Evolutionary conservation across 2,329 filamentous ascomycete species (phyloP).

Genomic region (Botrytis galanthina): DNA sequence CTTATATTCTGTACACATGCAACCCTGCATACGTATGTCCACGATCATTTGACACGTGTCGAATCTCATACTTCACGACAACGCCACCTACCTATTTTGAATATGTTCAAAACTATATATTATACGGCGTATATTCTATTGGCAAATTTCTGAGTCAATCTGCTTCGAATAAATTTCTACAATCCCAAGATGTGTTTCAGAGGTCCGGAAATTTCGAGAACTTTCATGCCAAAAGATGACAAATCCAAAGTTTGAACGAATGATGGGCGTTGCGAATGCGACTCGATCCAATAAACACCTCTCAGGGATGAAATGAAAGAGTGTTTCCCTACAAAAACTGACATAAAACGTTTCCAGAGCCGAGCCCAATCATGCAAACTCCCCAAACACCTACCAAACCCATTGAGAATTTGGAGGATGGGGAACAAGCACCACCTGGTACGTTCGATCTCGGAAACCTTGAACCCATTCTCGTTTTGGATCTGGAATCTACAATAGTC

Average conservation of each 20-base stretch:
- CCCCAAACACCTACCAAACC: not conserved
- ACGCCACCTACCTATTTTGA: not conserved
- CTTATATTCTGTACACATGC: not conserved
- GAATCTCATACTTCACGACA: not conserved
- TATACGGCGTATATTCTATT: not conserved
- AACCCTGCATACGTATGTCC: slow-evolving; percentile 3
- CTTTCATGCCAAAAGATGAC: not conserved
- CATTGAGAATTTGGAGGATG: not conserved
- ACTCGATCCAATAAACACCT: not conserved
- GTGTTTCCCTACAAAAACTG: not conserved
- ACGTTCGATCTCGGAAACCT: slow-evolving; percentile 9
- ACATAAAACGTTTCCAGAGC: not conserved
- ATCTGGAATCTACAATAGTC: not conserved
- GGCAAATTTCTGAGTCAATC: not conserved
- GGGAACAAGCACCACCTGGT: slow-evolving; percentile 6
- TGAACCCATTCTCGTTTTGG: not conserved
- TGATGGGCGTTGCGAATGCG: not conserved
- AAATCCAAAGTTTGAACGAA: not conserved
- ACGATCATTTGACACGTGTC: slow-evolving; percentile 7
- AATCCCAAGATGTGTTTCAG: not conserved
- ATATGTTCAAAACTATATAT: not conserved
- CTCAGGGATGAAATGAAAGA: not conserved
- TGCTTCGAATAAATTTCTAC: not conserved
- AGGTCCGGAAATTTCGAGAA: not conserved
- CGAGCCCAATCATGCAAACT: not conserved